Evolutionary conservation across 1,284 basidiomycete genomes (phyloP).

Genomic region (Pulchroboletus neoregius): DNA sequence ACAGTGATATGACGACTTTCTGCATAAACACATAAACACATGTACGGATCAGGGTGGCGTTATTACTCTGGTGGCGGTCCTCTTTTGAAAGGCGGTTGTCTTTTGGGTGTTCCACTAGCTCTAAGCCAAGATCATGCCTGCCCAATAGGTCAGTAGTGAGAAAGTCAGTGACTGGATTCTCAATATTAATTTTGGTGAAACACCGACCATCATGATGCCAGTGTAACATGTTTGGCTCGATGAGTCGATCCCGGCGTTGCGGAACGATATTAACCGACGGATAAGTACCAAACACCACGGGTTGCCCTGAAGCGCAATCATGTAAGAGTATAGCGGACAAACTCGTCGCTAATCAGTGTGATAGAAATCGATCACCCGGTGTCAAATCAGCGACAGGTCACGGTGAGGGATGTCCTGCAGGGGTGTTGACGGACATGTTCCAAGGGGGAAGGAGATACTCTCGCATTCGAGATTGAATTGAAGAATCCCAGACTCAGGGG

Average conservation of each 20-base stretch:
- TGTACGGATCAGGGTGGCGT: no score
- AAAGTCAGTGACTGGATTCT: no score
- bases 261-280: constrained; percentile 8
- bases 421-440: constrained; percentile 11
- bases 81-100: no score
- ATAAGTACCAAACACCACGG: constrained; percentile 4
- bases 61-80: no score
- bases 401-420: constrained; percentile 13
- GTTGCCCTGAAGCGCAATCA: constrained; percentile 11
- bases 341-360: not conserved
- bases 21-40: no score
- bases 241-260: constrained; percentile 4
- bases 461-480: constrained; percentile 27
- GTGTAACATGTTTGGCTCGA: not conserved
- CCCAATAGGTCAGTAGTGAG: no score
- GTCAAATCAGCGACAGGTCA: constrained; percentile 13
- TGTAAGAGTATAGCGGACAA: not conserved
- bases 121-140: no score
- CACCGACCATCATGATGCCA: no score
- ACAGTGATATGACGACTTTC: no score
- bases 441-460: constrained; percentile 20
- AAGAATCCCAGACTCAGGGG: constrained; percentile 25
- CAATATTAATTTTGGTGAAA: not conserved
- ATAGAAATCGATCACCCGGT: constrained; percentile 7
- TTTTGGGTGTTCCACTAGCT: no score